Conservation (phyloP, 257 asterid genomes). For the Linderniella brevidens region DNA sequence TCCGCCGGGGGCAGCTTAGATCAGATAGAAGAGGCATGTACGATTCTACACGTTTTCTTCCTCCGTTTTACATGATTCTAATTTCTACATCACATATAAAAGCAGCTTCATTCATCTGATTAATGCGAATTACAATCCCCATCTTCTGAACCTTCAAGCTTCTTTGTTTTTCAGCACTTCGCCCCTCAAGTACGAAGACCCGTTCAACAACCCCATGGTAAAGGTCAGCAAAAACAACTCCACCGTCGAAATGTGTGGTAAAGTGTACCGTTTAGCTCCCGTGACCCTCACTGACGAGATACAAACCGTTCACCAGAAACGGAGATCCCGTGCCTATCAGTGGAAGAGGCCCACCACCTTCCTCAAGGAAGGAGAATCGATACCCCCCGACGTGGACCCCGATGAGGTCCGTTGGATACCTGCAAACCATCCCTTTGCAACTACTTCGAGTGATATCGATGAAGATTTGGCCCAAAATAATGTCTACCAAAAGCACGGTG, state of each 20-base stretch:
- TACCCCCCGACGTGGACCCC: constrained; percentile 98
- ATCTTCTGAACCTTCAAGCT: background rate
- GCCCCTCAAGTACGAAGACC: constrained; percentile 90
- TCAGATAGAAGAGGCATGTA: constrained; percentile 99
- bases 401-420: constrained; percentile 97
- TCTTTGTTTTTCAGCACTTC: constrained; percentile 21
- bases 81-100: background rate
- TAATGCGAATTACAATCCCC: background rate
- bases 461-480: constrained; percentile 87
- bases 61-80: constrained; percentile 5
- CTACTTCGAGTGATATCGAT: constrained; percentile 84
- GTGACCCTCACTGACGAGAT: constrained; percentile 77
- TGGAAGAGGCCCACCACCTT: constrained; percentile 97
- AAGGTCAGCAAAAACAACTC: constrained; percentile 75
- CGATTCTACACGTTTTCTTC: constrained; percentile 26
- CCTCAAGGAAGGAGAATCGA: constrained; percentile 84
- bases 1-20: constrained; percentile 87
- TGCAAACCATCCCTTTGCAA: constrained; percentile 97
- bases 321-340: constrained; percentile 96
- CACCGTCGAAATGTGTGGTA: constrained; percentile 93
- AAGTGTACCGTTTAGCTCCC: constrained; percentile 85
- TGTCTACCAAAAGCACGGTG: constrained; percentile 90
- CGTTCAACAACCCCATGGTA: constrained; percentile 93
- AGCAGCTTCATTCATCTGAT: background rate
- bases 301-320: constrained; percentile 65